These are phyloP conservation scores for Artemisia tridentata DNA, from an alignment of 129 eudicot species.

Conservation along the genomic window DNA sequence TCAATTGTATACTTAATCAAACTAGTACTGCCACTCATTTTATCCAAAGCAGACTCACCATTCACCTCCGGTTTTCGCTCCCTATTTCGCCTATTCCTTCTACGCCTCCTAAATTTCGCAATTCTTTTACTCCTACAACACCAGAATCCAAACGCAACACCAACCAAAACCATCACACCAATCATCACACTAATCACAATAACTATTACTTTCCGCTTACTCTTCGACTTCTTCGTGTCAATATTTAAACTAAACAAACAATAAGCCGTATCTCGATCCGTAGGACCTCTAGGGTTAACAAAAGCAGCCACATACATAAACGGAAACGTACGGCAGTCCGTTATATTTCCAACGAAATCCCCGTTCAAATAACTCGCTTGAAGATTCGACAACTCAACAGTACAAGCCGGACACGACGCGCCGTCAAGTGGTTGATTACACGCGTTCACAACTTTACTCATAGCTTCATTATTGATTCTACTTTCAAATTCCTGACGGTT, in stretches of 20 bases:
- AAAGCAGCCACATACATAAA: slow-evolving; percentile 73
- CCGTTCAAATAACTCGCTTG: slow-evolving; percentile 58
- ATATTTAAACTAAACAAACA: slow-evolving; percentile 67
- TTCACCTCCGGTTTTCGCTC: slow-evolving; percentile 20
- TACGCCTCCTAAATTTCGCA: slow-evolving; percentile 18
- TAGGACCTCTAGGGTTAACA: slow-evolving; percentile 63
- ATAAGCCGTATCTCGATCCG: slow-evolving; percentile 58
- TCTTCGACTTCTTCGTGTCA: slow-evolving; percentile 6
- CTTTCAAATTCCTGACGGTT: slow-evolving; percentile 54
- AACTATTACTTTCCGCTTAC: slow-evolving; percentile 23
- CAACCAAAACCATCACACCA: slow-evolving; percentile 15
- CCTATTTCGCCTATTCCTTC: slow-evolving; percentile 9
- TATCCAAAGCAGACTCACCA: slow-evolving; percentile 43
- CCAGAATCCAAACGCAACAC: slow-evolving; percentile 27
- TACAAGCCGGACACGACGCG: slow-evolving; percentile 74
- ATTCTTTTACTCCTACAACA: slow-evolving; percentile 28
- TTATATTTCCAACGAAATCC: slow-evolving; percentile 41
- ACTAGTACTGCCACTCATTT: slow-evolving; percentile 57
- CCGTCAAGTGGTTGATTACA: slow-evolving; percentile 67
- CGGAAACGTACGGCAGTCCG: slow-evolving; percentile 68
- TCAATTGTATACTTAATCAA: slow-evolving; percentile 56
- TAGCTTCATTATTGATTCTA: slow-evolving; percentile 27
- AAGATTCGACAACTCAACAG: slow-evolving; percentile 47
- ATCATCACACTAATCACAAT: slow-evolving; percentile 30
- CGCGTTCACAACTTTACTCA: slow-evolving; percentile 31